These are phyloP conservation scores for Rhodosporidiobolus sp. DNA, from an alignment of 768 basidiomycete species.

Conservation along the genomic window DNA sequence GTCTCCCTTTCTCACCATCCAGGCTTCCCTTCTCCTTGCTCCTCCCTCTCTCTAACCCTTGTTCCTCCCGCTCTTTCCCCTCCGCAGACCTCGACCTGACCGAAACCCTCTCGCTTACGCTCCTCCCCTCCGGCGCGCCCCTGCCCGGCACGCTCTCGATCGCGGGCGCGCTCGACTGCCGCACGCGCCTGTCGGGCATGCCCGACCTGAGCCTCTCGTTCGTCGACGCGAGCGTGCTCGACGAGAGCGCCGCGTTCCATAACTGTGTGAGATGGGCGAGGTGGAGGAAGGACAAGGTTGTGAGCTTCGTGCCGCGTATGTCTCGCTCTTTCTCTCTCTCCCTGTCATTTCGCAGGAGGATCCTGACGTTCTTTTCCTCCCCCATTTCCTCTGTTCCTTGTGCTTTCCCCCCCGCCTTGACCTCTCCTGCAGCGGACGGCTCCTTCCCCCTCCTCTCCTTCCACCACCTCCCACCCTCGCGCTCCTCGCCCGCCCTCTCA, in stretches of 20 bases:
- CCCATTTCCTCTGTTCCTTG: too few relatives aligned
- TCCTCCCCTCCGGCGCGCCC: slow-evolving; percentile 13
- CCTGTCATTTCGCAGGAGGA: too few relatives aligned
- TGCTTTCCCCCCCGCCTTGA: not conserved
- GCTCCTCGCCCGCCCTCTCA: slow-evolving; percentile 18
- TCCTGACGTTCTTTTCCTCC: not conserved
- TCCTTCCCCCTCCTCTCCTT: slow-evolving; percentile 27
- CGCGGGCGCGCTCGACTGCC: slow-evolving; percentile 22
- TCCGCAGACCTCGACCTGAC: slow-evolving; percentile 34
- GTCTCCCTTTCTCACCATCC: not conserved
- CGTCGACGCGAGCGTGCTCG: slow-evolving; percentile 24
- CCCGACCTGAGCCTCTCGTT: slow-evolving; percentile 31
- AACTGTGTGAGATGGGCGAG: slow-evolving; percentile 24
- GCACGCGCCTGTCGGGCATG: slow-evolving; percentile 34
- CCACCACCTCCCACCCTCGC: slow-evolving; percentile 7
- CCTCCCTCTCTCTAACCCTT: not conserved
- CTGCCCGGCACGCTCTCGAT: slow-evolving; percentile 18
- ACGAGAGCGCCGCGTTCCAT: slow-evolving; percentile 32
- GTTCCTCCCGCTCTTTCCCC: not conserved
- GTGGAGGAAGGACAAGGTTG: slow-evolving; percentile 36
- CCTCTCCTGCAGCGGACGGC: slow-evolving; percentile 22
- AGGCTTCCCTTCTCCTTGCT: not conserved
- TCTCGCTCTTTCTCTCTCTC: not conserved
- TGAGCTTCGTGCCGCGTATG: slow-evolving; percentile 35
- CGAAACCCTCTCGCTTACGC: slow-evolving; percentile 20